Conservation (phyloP, 495 filamentous ascomycete species). For the Hypoxylon perforatum region DNA sequence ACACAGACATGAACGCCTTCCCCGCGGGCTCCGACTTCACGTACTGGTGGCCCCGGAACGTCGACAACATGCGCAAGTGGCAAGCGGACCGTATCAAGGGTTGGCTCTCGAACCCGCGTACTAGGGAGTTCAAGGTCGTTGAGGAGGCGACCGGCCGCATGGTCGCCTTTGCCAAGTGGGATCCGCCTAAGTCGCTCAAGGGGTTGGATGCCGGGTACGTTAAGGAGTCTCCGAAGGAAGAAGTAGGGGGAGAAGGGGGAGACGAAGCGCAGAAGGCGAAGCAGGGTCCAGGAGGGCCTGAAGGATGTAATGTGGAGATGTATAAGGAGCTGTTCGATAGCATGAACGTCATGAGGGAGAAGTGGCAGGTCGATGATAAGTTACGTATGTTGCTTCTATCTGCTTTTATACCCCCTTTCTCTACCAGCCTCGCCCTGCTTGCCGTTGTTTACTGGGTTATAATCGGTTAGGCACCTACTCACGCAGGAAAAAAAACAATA, state of each 20-base stretch:
- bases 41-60: slow-evolving; percentile 40
- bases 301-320: slow-evolving; percentile 29
- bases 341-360: slow-evolving; percentile 33
- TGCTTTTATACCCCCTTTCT: background rate
- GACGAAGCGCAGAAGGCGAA: background rate
- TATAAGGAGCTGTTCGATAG: slow-evolving; percentile 31
- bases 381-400: slow-evolving; percentile 29
- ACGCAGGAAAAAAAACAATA: slow-evolving; percentile 13
- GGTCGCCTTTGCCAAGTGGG: slow-evolving; percentile 45
- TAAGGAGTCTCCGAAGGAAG: background rate
- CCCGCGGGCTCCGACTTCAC: slow-evolving; percentile 30
- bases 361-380: slow-evolving; percentile 37
- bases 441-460: no score
- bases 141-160: slow-evolving; percentile 22
- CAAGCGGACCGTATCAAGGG: slow-evolving; percentile 26
- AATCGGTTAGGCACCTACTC: no score
- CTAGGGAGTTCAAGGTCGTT: slow-evolving; percentile 43
- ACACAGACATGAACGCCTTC: slow-evolving; percentile 42
- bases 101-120: slow-evolving; percentile 34
- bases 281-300: slow-evolving; percentile 12
- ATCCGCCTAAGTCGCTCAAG: slow-evolving; percentile 22
- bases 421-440: no score
- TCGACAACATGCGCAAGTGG: slow-evolving; percentile 32
- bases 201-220: slow-evolving; percentile 25
- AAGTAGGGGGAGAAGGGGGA: background rate